Evolutionary conservation across 306 rosid genomes (phyloP), one percentile per base, ranked within the genome.

Genomic region (Medicago lupulina): DNA sequence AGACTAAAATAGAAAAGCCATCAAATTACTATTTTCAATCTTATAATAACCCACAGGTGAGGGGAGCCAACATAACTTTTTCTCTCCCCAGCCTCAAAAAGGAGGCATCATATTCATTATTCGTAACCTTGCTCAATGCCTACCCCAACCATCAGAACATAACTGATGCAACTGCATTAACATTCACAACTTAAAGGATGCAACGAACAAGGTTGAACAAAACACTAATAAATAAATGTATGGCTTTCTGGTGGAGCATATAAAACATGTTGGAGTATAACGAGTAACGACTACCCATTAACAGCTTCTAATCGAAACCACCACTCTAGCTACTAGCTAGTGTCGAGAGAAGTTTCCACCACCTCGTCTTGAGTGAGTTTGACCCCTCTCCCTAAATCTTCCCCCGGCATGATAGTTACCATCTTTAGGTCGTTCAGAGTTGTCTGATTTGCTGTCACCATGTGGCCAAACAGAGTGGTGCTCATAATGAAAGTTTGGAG

Each of bases 401-500:
- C 87, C 81, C 50, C 88, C 90, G 12, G 76, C 70, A 57, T 80
- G 88, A 77, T 77, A 88, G 40, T 82, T 36, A 25, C 82, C 85
- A 75, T 88, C 92, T 81, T 78, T 89, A 1, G 96, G 86, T 76
- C 85, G 86, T 39, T 84, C 97, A 1, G 75, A 75, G 80, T 51
- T 82, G 58, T 77, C 84, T 10, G 60, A 76, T 51, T 78, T 87
- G 47, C 80, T 71, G 53, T 74, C 89, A 79, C 89, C 87, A 81
- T 88, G 63, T 11, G 84, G 76, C 54, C 92, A 92, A 40, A 96
- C 92, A 77, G 97, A 92, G 64, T 92, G 97, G 81, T 92, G 92
- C 85, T 92, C 97, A 60, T 82, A 83, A 57, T 88, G 97, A 12
- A 60, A 38, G 82, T 83, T 80, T 23, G 85, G 82, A 79, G 87